Evolutionary conservation across 768 basidiomycete species (phyloP), one percentile per base, ranked within the genome.

Genomic region (Termitomyces sp.): DNA sequence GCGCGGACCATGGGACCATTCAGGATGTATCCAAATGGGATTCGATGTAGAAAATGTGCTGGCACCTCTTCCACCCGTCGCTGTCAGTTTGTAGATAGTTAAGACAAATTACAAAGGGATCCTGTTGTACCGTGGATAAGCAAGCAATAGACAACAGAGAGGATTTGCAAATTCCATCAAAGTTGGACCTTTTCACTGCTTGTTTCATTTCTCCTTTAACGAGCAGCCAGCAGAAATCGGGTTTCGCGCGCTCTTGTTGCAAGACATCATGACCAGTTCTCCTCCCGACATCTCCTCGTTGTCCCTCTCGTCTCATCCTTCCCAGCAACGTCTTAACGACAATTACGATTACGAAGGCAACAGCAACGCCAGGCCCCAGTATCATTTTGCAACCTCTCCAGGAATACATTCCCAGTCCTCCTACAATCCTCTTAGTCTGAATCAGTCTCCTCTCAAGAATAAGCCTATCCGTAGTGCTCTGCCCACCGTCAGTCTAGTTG

Each of bases 311-410:
- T 76, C 81, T 60, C 85, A 83, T 72, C 87, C 80, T 71, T 76
- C 81, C 60, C 85, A 83, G 73, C 87, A 82, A 86, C 88, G 87
- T 81, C 83, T 87, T 79, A 83, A 91, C 77, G 89, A 92, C 71
- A 73, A 77, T 86, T 89, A 89, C 75, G 87, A 91, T 78, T 90
- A 86, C 75, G 89, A 92, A 68, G 81, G 78, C 72, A 75, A 73
- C 71, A 73, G 65, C 67, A 65, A 72, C 62, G 73, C 66, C 71
- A 83, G 87, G 73, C 72, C 77, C 61, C 84, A 76, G 64, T 90
- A 85, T 74, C 87, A 86, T 68, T 91, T 85, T 71, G 74, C 80
- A 44, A 85, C 90, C 40, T 79, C 84, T 51, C 74, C 77, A 53
- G 76, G 74, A 62, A 66, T 81, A 68, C 69, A 81, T 70, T 64